Evolutionary conservation across 2,329 filamentous ascomycete species (phyloP).

Genomic region (Cladosporium sp.): DNA sequence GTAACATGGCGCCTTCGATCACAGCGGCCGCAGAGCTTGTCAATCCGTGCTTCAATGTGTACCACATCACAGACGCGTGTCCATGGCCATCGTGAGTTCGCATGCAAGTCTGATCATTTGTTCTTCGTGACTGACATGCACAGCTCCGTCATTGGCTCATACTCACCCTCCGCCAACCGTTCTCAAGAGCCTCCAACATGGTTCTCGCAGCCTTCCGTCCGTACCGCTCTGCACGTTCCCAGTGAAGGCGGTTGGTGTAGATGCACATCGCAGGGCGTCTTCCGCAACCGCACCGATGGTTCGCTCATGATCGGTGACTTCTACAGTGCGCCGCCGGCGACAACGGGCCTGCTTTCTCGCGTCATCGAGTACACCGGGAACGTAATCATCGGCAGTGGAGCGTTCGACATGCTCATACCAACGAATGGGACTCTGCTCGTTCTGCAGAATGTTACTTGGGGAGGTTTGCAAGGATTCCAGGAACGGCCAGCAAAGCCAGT

Average conservation of each 20-base stretch:
- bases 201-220: constrained; percentile 14
- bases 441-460: constrained; percentile 53
- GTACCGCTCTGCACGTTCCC: constrained; percentile 10
- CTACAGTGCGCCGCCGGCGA: constrained; percentile 34
- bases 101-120: background rate
- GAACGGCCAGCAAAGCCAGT: constrained; percentile 34
- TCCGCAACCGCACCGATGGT: constrained; percentile 19
- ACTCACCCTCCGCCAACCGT: constrained; percentile 10
- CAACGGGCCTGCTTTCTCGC: constrained; percentile 36
- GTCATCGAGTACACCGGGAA: constrained; percentile 52
- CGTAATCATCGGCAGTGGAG: constrained; percentile 46
- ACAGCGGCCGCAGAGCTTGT: constrained; percentile 26
- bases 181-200: constrained; percentile 39
- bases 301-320: constrained; percentile 25
- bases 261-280: constrained; percentile 15
- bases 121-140: background rate
- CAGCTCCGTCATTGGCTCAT: constrained; percentile 16
- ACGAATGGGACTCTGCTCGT: constrained; percentile 50
- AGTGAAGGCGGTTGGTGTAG: constrained; percentile 3
- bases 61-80: constrained; percentile 29
- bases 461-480: constrained; percentile 45
- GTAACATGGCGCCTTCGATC: constrained; percentile 31
- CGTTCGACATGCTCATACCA: constrained; percentile 46
- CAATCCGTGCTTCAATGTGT: constrained; percentile 33
- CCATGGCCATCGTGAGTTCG: constrained; percentile 22